phyloP scores from a whole-genome alignment of 83 land plant genomes.

The Thuja plicata region DNA sequence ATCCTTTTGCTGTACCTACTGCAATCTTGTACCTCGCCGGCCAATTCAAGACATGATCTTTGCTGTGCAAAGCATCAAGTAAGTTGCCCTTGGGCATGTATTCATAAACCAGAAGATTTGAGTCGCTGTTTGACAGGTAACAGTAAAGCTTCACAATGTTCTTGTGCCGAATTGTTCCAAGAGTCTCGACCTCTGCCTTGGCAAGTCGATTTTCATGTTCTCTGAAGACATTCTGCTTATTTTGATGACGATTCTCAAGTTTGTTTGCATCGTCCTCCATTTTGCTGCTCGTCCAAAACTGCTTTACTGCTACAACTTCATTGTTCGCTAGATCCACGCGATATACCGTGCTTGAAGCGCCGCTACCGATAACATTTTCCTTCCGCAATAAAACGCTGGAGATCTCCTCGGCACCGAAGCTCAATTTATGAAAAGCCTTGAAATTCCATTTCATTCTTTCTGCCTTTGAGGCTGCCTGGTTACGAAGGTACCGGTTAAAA shows the following conservation, averaged over 20 bases:
- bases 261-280: conserved; percentile 27
- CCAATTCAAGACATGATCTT: conserved; percentile 25
- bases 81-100: conserved; percentile 38
- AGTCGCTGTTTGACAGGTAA: conserved; percentile 11
- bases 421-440: conserved; percentile 39
- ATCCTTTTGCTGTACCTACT: conserved; percentile 69
- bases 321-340: conserved; percentile 43
- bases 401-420: conserved; percentile 48
- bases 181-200: conserved; percentile 55
- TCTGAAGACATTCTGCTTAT: conserved; percentile 35
- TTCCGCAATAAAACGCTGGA: conserved; percentile 33
- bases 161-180: conserved; percentile 43
- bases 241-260: conserved; percentile 30
- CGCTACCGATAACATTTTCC: conserved; percentile 59
- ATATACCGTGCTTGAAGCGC: conserved; percentile 65
- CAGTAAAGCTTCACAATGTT: conserved; percentile 40
- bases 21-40: conserved; percentile 51
- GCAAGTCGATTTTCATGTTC: conserved; percentile 50
- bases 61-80: conserved; percentile 18
- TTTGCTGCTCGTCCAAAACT: conserved; percentile 33
- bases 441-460: conserved; percentile 25
- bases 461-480: conserved; percentile 28
- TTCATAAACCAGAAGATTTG: conserved; percentile 31
- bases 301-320: conserved; percentile 64
- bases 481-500: conserved; percentile 39